Percentiles rank a stretch among this genome's conserved stretches.
phyloP scores from a whole-genome alignment of 2,329 filamentous ascomycete genomes.

The Colletotrichum higginsianum region DNA sequence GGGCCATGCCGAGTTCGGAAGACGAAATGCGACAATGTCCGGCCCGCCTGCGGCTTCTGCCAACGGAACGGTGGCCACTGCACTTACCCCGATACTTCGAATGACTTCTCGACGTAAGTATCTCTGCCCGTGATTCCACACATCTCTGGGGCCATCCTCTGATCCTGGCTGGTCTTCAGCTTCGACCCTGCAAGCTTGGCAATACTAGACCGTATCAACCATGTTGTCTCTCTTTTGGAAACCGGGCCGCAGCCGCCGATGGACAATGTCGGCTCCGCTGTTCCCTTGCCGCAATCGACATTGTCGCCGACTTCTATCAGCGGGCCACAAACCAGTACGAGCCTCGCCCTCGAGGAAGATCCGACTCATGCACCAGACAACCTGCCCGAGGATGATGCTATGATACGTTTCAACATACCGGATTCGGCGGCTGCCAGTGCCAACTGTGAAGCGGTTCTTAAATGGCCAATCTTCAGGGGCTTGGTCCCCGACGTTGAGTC shows the following conservation, averaged over 20 bases:
- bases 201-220: constrained; percentile 50
- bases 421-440: constrained; percentile 40
- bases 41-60: constrained; percentile 55
- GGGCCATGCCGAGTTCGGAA: constrained; percentile 54
- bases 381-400: constrained; percentile 23
- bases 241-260: constrained; percentile 8
- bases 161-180: constrained; percentile 41
- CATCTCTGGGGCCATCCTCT: not conserved
- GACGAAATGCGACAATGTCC: constrained; percentile 56
- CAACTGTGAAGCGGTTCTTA: constrained; percentile 48
- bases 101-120: constrained; percentile 47
- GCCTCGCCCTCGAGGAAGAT: not conserved
- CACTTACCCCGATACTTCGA: constrained; percentile 49
- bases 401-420: constrained; percentile 37
- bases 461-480: constrained; percentile 50
- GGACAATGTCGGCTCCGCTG: not conserved
- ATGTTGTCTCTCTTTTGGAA: constrained; percentile 47
- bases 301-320: constrained; percentile 6
- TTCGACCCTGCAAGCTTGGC: constrained; percentile 55
- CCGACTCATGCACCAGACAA: not conserved
- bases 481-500: constrained; percentile 44
- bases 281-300: not conserved
- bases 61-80: constrained; percentile 51
- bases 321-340: not conserved
- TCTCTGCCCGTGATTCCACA: not conserved